phyloP scores from a whole-genome alignment of 75 land plant genomes.

The Pinus albicaulis region DNA sequence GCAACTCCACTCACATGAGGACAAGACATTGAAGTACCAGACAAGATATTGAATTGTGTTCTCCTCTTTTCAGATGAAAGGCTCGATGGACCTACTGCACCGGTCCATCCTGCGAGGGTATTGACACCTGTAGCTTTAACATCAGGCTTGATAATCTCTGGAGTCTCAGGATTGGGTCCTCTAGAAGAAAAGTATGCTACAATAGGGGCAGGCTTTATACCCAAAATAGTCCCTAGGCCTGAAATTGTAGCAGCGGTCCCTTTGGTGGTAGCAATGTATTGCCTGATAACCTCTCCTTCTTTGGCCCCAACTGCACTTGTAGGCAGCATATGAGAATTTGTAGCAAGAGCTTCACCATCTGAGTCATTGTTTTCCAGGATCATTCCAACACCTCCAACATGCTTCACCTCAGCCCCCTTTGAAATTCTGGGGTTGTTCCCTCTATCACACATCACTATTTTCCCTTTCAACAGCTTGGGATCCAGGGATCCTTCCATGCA shows the following conservation, averaged over 20 bases:
- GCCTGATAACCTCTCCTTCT: conserved; percentile 48
- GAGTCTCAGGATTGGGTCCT: conserved; percentile 78
- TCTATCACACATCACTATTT: conserved; percentile 77
- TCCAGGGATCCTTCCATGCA: conserved; percentile 86
- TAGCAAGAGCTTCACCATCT: conserved; percentile 72
- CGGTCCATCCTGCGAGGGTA: conserved; percentile 82
- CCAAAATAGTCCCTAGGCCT: conserved; percentile 55
- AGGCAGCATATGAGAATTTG: conserved; percentile 65
- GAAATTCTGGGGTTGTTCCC: conserved; percentile 72
- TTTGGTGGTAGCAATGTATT: conserved; percentile 42
- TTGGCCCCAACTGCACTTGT: conserved; percentile 63
- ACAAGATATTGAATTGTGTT: conserved; percentile 76
- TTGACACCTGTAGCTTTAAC: conserved; percentile 82
- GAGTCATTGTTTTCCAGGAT: conserved; percentile 68
- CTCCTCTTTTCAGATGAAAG: conserved; percentile 34
- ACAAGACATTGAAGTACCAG: conserved; percentile 93
- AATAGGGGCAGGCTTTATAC: conserved; percentile 75
- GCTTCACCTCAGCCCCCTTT: conserved; percentile 60
- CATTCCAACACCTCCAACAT: conserved; percentile 84
- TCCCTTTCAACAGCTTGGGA: conserved; percentile 59
- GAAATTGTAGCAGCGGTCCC: conserved; percentile 50
- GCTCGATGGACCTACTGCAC: conserved; percentile 64
- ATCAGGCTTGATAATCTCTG: conserved; percentile 88
- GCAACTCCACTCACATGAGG: conserved; percentile 89
- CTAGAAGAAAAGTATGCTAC: conserved; percentile 87